Base-by-base conservation (phyloP, 768 basidiomycete genomes). In the Stropharia rugosoannulata region DNA sequence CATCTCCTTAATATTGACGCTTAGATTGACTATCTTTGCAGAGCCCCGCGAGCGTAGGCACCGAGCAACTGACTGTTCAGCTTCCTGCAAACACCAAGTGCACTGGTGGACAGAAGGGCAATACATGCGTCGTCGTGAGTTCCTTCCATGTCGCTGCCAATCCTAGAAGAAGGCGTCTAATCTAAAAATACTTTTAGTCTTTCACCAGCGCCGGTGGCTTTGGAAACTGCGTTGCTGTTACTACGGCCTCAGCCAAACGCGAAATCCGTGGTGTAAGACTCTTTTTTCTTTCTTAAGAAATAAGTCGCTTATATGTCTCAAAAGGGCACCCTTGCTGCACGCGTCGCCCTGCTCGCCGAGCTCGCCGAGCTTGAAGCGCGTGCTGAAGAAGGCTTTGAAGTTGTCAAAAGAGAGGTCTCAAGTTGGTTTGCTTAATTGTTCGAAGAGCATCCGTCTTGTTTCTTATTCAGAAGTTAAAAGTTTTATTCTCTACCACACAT, bases 171-270 rank as follows among this genome's bases (percentile, higher is more conserved):
- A n/a, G 32, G 18, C 11, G 18, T 27, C 11, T 35, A 16, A 25
- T 49, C 36, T 48, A 35, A 48, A 40, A 40, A 39, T 40, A 46
- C 6, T 15, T 52, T 8, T 49, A 75, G 68, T 75, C 78, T 27
- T 79, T 84, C 61, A 74, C 67, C 41, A 79, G 80, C 16, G 66
- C 76, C 16, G 75, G 72, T 19, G 77, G 79, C 27, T 83, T 82
- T 65, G 82, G 82, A 51, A 83, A 80, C 64, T 84, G 82, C 55
- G 74, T 78, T 10, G 80, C 74, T 32, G 78, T 83, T 9, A 73
- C 78, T 41, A 57, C 32, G 19, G 36, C 45, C 40, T 45, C 52
- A 35, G 44, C 54, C n/a, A 58, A 56, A 50, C 37, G 36, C 35
- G 50, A 40, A 5, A 59, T 48, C 46, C 39, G 49, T 22, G 59